A percentile compares a stretch with the other conserved stretches of the same genome.
Conservation (phyloP, 345 rosid genomes). For the Boechera stricta region DNA sequence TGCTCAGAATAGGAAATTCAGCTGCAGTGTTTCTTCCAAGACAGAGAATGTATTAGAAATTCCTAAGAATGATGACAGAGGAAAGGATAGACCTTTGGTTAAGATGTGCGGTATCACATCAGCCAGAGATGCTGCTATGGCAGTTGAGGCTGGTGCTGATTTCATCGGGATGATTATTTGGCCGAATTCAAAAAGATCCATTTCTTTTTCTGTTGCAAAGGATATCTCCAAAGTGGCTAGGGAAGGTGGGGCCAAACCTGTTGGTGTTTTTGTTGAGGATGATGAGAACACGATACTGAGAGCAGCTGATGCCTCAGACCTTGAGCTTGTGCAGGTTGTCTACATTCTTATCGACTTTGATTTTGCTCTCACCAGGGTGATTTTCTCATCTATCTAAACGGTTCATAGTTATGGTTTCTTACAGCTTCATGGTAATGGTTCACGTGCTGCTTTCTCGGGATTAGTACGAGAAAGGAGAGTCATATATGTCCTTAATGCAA, state of each 20-base stretch:
- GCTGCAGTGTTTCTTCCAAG: constrained; percentile 40
- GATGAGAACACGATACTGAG: constrained; percentile 63
- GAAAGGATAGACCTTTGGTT: constrained; percentile 55
- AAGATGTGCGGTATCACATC: constrained; percentile 93
- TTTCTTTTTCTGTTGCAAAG: constrained; percentile 72
- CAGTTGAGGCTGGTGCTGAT: constrained; percentile 90
- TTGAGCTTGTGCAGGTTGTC: constrained; percentile 78
- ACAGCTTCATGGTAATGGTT: constrained; percentile 85
- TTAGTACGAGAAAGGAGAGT: constrained; percentile 56
- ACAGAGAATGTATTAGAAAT: constrained; percentile 35
- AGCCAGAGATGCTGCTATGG: constrained; percentile 74
- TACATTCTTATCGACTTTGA: constrained; percentile 6
- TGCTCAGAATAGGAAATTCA: constrained; percentile 18
- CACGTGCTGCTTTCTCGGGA: constrained; percentile 62
- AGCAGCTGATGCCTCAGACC: constrained; percentile 69
- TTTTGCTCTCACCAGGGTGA: constrained; percentile 17
- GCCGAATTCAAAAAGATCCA: constrained; percentile 84
- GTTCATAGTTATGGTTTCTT: constrained; percentile 24
- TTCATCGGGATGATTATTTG: constrained; percentile 88
- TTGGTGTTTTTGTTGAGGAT: constrained; percentile 92
- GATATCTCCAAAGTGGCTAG: constrained; percentile 87
- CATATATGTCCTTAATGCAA: constrained; percentile 80
- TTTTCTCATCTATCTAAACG: background rate
- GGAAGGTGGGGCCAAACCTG: constrained; percentile 70
- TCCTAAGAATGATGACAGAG: constrained; percentile 34